These are phyloP conservation scores for Blastomyces gilchristii DNA, from an alignment of 2,329 filamentous ascomycete species.

Conservation along the genomic window DNA sequence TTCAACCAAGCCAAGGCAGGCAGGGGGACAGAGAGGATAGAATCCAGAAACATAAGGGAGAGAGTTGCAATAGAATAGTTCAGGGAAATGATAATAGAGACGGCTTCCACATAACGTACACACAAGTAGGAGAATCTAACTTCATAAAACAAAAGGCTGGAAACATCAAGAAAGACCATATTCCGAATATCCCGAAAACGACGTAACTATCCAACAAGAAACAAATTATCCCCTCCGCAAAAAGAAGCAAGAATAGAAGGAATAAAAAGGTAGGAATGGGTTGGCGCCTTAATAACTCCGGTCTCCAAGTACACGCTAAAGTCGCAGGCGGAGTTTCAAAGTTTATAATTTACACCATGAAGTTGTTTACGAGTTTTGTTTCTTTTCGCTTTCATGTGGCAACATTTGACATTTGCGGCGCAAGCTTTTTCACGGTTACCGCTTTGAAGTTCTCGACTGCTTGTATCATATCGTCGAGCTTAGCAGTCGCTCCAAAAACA, in stretches of 20 bases:
- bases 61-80: not conserved
- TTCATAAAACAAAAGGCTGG: not conserved
- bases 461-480: constrained; percentile 31
- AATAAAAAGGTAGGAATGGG: not conserved
- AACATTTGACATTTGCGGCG: constrained; percentile 29
- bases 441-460: constrained; percentile 35
- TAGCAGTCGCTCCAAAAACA: constrained; percentile 35
- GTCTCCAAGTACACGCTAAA: constrained; percentile 1
- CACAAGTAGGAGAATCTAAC: not conserved
- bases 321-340: not conserved
- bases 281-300: not conserved
- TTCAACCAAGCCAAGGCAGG: not conserved
- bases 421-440: constrained; percentile 34
- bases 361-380: too few species aligned
- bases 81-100: not conserved
- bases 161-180: not conserved
- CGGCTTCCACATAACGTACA: not conserved
- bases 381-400: not conserved
- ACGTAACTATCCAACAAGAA: not conserved
- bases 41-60: not conserved
- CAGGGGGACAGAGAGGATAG: not conserved
- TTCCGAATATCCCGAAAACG: not conserved
- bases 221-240: not conserved
- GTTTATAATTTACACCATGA: not conserved
- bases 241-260: not conserved